A percentile compares a stretch with the other conserved stretches of the same genome.
Conservation (phyloP, 768 basidiomycete species). For the Glaciozyma antarctica region DNA sequence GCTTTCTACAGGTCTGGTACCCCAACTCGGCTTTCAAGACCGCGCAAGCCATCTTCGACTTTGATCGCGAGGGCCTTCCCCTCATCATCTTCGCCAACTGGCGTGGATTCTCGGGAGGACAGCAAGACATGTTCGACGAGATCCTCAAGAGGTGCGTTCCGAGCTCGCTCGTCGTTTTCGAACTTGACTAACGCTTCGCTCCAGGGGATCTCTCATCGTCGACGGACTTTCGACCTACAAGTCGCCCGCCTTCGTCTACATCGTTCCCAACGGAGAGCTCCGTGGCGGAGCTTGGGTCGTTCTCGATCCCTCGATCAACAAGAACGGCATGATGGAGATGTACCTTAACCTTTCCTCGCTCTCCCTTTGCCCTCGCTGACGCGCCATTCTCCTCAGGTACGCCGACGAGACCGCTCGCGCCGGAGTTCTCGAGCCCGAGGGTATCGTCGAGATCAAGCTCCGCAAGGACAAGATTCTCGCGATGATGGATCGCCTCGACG, state of each 20-base stretch:
- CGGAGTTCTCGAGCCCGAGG: conserved; percentile 90
- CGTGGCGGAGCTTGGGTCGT: conserved; percentile 99
- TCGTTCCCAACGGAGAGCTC: conserved; percentile 94
- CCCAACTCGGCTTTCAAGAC: conserved; percentile 99
- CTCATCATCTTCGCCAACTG: conserved; percentile 99
- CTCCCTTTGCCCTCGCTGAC: neutral
- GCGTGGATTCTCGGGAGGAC: conserved; percentile 99
- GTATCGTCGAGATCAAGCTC: conserved; percentile 95
- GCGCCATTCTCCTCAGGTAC: conserved; percentile 42
- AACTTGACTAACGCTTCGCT: neutral
- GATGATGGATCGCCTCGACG: conserved; percentile 88
- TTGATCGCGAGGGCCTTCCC: conserved; percentile 91
- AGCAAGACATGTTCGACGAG: conserved; percentile 74
- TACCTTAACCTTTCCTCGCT: neutral
- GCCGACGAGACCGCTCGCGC: conserved; percentile 92
- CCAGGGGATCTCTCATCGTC: conserved; percentile 55
- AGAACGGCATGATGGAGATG: conserved; percentile 92
- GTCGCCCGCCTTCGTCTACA: conserved; percentile 95
- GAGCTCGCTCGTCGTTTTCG: neutral
- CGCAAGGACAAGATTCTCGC: conserved; percentile 81
- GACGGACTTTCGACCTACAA: conserved; percentile 95
- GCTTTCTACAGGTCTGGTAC: conserved; percentile 65
- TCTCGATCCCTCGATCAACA: conserved; percentile 93
- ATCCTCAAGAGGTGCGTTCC: conserved; percentile 33
- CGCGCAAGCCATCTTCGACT: conserved; percentile 97